phyloP scores from a whole-genome alignment of 2,329 filamentous ascomycete species.

The Talaromyces sp. region DNA sequence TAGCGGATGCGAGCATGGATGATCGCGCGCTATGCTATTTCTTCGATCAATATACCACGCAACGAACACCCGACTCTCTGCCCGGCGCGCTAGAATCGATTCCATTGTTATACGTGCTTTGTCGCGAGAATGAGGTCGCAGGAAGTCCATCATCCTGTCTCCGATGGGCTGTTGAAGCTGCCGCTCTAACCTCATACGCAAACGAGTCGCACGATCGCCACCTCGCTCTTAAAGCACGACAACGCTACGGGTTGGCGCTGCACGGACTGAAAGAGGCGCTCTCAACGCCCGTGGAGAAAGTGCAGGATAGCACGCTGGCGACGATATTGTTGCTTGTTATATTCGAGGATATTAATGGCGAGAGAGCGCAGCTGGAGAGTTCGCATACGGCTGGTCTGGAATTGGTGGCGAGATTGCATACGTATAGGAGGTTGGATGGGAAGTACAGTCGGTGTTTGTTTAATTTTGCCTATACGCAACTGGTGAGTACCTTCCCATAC shows the following conservation, averaged over 20 bases:
- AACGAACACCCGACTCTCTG: constrained; percentile 24
- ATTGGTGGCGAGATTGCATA: constrained; percentile 33
- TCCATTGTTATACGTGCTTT: constrained; percentile 33
- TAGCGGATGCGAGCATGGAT: constrained; percentile 34
- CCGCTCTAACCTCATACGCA: constrained; percentile 33
- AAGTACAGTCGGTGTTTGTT: constrained; percentile 35
- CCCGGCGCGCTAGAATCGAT: constrained; percentile 37
- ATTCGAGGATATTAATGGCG: constrained; percentile 39
- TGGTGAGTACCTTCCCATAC: constrained; percentile 24
- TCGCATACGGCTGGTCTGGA: constrained; percentile 38
- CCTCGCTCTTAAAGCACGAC: constrained; percentile 29
- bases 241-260: constrained; percentile 32
- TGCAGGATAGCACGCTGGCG: constrained; percentile 38
- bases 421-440: constrained; percentile 28
- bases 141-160: constrained; percentile 28
- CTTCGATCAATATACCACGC: constrained; percentile 39
- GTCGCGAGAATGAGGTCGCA: constrained; percentile 22
- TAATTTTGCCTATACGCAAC: constrained; percentile 36
- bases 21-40: constrained; percentile 40
- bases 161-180: constrained; percentile 34
- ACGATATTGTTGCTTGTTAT: constrained; percentile 36
- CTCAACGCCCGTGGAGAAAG: constrained; percentile 27
- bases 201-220: constrained; percentile 28
- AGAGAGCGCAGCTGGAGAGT: constrained; percentile 34
- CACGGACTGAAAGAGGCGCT: constrained; percentile 30